Conservation (phyloP, 495 filamentous ascomycete species). For the Neohortaea acidophila region DNA sequence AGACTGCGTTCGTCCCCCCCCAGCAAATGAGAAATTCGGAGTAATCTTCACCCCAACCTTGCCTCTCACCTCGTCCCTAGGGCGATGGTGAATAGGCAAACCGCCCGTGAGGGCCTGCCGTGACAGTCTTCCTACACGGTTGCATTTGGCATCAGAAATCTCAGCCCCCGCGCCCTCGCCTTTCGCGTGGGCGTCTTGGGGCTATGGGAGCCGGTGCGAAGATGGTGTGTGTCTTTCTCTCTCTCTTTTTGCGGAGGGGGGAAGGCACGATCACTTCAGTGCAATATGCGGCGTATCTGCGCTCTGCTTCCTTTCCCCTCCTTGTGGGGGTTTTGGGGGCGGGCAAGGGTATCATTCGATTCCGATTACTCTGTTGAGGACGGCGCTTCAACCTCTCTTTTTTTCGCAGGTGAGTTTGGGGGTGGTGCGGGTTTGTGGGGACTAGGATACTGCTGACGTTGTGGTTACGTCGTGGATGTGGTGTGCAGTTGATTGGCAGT, state of each 20-base stretch:
- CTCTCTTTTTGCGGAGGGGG: no score
- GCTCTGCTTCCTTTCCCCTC: slow-evolving; percentile 27
- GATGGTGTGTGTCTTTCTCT: slow-evolving; percentile 28
- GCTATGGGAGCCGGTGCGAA: slow-evolving; percentile 33
- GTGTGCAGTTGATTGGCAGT: no score
- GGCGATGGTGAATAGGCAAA: slow-evolving; percentile 30
- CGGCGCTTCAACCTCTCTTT: slow-evolving; percentile 55
- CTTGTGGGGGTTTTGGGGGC: slow-evolving; percentile 23
- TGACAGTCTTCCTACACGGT: slow-evolving; percentile 55
- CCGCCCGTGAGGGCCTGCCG: slow-evolving; percentile 90
- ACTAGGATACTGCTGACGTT: slow-evolving; percentile 24
- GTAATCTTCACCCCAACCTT: slow-evolving; percentile 66
- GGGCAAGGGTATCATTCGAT: slow-evolving; percentile 88
- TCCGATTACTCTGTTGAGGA: slow-evolving; percentile 92
- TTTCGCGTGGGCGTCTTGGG: slow-evolving; percentile 7
- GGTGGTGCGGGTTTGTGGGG: not conserved
- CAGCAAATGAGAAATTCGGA: slow-evolving; percentile 99
- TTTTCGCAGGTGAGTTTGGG: slow-evolving; percentile 40
- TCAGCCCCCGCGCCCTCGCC: slow-evolving; percentile 40
- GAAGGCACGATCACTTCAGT: slow-evolving; percentile 68
- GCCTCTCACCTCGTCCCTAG: not conserved
- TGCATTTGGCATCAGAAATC: slow-evolving; percentile 98
- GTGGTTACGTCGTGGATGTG: no score
- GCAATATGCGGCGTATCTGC: slow-evolving; percentile 91
- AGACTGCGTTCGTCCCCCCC: slow-evolving; percentile 16